Evolutionary conservation across 2,329 filamentous ascomycete species (phyloP), one percentile per base, ranked within the genome.

Genomic region (Hymenotorrendiella dingleyae): DNA sequence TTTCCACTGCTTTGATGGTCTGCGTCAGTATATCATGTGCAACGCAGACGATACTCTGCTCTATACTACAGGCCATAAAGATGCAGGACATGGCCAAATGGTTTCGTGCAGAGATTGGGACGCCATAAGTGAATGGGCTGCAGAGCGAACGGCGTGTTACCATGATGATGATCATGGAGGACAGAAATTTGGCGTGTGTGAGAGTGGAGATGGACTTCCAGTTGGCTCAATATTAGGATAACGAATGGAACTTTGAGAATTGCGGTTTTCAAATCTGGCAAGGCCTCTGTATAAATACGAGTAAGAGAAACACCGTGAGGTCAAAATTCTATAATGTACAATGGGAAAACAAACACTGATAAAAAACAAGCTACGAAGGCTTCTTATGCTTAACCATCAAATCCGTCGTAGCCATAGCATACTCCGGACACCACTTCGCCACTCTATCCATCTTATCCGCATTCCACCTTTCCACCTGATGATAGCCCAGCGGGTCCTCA

Each of bases 401-500:
- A 27, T 41, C 43, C 10, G 7, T 27, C 6, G 37, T 45, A 2
- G 47, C 41, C 41, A 48, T 40, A 20, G 35, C 38, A 36, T 46
- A 47, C 27, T 63, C 62, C 0, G 61, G 60, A 46, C 61, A 64
- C 52, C 57, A 63, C 36, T 49, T 38, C 22, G 48, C 42, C 12
- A 62, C 56, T 45, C 58, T 29, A n/a, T 44, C 49, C 38, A 56
- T 52, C 26, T 52, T 48, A 1, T 50, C 49, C n/a, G 36, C 19
- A 36, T 59, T 52, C 39, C 41, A 49, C 22, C 45, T 43, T 42
- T 52, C 33, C 1, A 48, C 42, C 21, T 54, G 45, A 28, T 56
- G 52, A 33, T 47, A 54, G 7, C 46, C 48, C 4, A 53, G 23
- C 10, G 50, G 52, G 9, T 30, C 41, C 20, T 45, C 43, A 22